A percentile compares a stretch with the other conserved stretches of the same genome.
phyloP scores from a whole-genome alignment of 164 flowering plant genomes.

The Buxus sempervirens region DNA sequence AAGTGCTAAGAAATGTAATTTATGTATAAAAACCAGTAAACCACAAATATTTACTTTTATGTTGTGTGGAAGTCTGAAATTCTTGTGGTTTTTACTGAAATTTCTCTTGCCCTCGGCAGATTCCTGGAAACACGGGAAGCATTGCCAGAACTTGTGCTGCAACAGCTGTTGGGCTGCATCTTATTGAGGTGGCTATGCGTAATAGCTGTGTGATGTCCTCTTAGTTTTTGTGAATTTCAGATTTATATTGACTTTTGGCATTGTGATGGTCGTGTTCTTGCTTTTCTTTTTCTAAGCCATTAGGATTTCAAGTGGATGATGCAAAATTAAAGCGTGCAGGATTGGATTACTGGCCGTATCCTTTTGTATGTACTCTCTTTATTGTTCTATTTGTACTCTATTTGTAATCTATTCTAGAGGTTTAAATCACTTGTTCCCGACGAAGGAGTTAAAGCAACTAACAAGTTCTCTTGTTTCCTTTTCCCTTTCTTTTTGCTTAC shows the following conservation, averaged over 20 bases:
- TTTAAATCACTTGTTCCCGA: not conserved
- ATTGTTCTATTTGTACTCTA: no score
- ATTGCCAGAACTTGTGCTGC: constrained; percentile 99
- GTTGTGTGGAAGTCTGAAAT: not conserved
- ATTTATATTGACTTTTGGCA: not conserved
- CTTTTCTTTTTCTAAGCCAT: constrained; percentile 46
- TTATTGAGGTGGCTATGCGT: constrained; percentile 59
- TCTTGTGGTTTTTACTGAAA: constrained; percentile 28
- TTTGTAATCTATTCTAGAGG: no score
- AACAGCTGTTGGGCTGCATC: constrained; percentile 83
- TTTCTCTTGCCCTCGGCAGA: constrained; percentile 57
- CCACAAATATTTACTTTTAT: no score
- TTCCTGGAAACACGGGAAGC: constrained; percentile 95
- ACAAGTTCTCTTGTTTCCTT: not conserved
- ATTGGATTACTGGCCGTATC: constrained; percentile 99
- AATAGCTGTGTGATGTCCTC: not conserved
- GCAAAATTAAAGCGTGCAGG: constrained; percentile 94
- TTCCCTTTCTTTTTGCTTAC: no score
- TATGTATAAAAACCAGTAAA: no score
- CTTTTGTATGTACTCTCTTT: constrained; percentile 15
- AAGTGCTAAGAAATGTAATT: no score
- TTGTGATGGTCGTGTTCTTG: not conserved
- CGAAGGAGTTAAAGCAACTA: not conserved
- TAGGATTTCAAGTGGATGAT: constrained; percentile 87
- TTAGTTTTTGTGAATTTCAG: not conserved